Base-by-base conservation (phyloP, 495 filamentous ascomycete genomes). In the Sabuloglossum arenarium region DNA sequence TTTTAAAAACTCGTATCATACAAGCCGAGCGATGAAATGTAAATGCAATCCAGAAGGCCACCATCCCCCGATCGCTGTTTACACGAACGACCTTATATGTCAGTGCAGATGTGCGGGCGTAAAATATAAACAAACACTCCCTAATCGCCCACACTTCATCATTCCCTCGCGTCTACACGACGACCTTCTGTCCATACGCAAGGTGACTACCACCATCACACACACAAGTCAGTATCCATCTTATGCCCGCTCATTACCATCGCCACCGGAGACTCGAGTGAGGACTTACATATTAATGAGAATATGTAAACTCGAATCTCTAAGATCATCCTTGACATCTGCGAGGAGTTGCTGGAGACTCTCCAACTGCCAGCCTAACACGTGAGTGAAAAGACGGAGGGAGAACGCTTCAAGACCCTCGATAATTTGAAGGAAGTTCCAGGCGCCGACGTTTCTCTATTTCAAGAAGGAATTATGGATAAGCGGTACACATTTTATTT, bases 271-370 rank as follows among this genome's bases (percentile, higher is more conserved):
- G 34, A 39, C 34, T 8, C 8, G 16, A 8, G 34, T 8, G 16
- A 8, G 16, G 8, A 39, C 34, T 39, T 16, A 76, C 70, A 56
- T 73, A 71, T 19, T 73, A 67, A 28, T 73, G 30, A 8, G 32
- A 27, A 24, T 12, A 61, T 81, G 79, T 6, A 80, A 65, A 50
- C 64, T 66, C 14, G 67, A 64, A 61, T 82, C 69, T 24, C 73
- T 70, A n/a, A 83, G 67, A 53, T 70, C 68, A 45, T 73, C 73
- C 32, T 80, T 67, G 6, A 81, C 77, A 53, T 75, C 58, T 1
- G 63, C 59, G 10, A 69, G 55, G 39, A 70, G 59, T n/a, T 64
- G 53, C 49, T 70, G 63, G 4, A 70, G 61, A 25, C 61, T 61
- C n/a, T 65, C 59, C 29, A 59, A 56, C 6, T 27, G 63, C 68